Evolutionary conservation across 306 rosid genomes (phyloP).

Genomic region (Hippophae gyantsensis): DNA sequence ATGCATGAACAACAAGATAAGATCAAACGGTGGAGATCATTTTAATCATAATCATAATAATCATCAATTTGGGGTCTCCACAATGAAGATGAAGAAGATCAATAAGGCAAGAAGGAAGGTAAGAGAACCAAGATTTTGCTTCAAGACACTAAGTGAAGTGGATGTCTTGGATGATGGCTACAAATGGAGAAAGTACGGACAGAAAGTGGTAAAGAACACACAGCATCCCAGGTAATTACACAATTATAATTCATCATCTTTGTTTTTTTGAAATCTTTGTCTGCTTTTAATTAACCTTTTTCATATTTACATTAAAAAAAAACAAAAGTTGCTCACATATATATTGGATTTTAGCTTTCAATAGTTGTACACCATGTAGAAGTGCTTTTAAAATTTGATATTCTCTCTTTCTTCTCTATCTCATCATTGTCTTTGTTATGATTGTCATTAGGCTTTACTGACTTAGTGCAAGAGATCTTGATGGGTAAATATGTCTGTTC

Average conservation of each 20-base stretch:
- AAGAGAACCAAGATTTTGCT: conserved; percentile 96
- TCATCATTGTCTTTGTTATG: conserved; percentile 34
- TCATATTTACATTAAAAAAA: background rate
- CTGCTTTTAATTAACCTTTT: conserved; percentile 19
- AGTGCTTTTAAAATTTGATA: conserved; percentile 17
- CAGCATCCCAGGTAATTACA: conserved; percentile 77
- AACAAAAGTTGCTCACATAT: conserved; percentile 14
- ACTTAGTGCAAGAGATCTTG: conserved; percentile 26
- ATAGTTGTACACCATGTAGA: conserved; percentile 20
- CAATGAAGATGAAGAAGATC: conserved; percentile 82
- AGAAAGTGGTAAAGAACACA: conserved; percentile 97
- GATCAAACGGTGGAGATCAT: conserved; percentile 27
- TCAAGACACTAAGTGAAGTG: conserved; percentile 93
- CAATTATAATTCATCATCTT: background rate
- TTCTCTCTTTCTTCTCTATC: conserved; percentile 30
- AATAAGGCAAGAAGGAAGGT: conserved; percentile 75
- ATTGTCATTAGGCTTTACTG: conserved; percentile 21
- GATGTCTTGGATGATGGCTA: conserved; percentile 98
- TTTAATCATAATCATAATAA: conserved; percentile 10
- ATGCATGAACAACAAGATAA: conserved; percentile 34
- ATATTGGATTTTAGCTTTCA: conserved; percentile 18
- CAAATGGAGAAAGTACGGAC: conserved; percentile 99
- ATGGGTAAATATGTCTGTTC: conserved; percentile 7
- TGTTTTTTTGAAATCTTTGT: conserved; percentile 8
- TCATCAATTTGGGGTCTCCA: conserved; percentile 41